Base-by-base conservation (phyloP, 208 protist genomes). In the Pavlovales sp. region DNA sequence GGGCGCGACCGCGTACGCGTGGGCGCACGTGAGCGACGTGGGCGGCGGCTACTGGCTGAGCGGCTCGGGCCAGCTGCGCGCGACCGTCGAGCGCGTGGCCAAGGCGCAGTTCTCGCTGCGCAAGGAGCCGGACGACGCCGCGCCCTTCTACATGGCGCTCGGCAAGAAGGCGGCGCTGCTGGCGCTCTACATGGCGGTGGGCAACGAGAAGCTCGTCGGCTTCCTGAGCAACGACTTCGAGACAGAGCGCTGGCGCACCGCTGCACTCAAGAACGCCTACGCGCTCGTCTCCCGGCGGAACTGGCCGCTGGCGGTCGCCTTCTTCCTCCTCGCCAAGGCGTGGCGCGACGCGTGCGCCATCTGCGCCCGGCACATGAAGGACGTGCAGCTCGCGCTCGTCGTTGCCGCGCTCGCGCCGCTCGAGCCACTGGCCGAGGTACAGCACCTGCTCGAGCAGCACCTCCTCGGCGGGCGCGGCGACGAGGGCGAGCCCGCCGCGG, bases 241-340 rank as follows among this genome's bases (percentile, higher is more conserved):
- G 8, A 37, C 76, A 11, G 83, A 88, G 41, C 88, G 91, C 18
- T 93, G 91, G 92, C 46, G 39, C 36, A 71, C 67, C 22, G 91
- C 91, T 14, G 92, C 92, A 20, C 66, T 79, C 8, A 94, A 94
- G 79, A 94, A 94, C 84, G 92, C 91, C 10, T 94, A 90, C 81
- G 76, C 82, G 32, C 76, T 94, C 40, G 5, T 94, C 34, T n/a
- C 47, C 34, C 90, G 91, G 88, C 92, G 92, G 37, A 67, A 90
- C 28, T 92, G 90, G 47, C 39, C 86, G 40, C 47, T 91, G 26
- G 91, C 91, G 22, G 90, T 71, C 18, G 92, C 91, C 5, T 94
- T 94, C 67, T 94, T 93, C 79, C 77, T 94, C 36, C 86, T 94
- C 22, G 89, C 40, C 1, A 67, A 57, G 0, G 40, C 47, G 57